Percentiles rank a stretch among this genome's conserved stretches.
phyloP scores from a whole-genome alignment of 2,329 filamentous ascomycete genomes.

The Bisporella sp. region DNA sequence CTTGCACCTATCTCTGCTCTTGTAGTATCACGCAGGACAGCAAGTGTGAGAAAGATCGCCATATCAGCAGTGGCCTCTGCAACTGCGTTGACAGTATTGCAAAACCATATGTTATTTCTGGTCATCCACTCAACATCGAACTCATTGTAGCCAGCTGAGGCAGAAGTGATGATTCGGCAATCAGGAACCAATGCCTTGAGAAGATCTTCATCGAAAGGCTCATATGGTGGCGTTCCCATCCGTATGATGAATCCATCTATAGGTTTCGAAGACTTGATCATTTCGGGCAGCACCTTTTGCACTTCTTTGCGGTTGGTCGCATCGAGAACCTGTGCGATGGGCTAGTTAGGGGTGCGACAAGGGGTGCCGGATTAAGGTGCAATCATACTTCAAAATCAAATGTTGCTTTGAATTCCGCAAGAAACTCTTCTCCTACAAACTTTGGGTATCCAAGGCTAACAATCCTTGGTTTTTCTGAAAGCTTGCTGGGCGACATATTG shows the following conservation, averaged over 20 bases:
- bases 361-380: neutral
- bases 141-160: conserved; percentile 41
- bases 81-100: conserved; percentile 45
- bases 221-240: neutral
- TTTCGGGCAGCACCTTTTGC: neutral
- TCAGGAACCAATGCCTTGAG: conserved; percentile 29
- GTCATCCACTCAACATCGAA: conserved; percentile 39
- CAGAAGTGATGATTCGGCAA: conserved; percentile 40
- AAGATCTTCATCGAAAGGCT: conserved; percentile 20
- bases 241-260: neutral
- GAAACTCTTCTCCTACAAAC: neutral
- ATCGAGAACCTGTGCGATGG: neutral
- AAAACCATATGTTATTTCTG: conserved; percentile 40
- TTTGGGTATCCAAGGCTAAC: neutral
- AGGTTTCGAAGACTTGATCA: neutral
- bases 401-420: neutral
- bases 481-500: too few relatives aligned
- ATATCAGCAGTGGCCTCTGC: conserved; percentile 46
- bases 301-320: neutral
- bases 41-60: conserved; percentile 41
- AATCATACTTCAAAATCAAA: neutral
- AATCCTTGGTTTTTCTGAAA: too few relatives aligned
- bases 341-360: neutral
- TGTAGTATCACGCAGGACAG: conserved; percentile 37
- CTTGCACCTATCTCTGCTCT: conserved; percentile 31